A percentile compares a stretch with the other conserved stretches of the same genome.
phyloP scores from a whole-genome alignment of 768 basidiomycete species.

The Lentinula raphanica region DNA sequence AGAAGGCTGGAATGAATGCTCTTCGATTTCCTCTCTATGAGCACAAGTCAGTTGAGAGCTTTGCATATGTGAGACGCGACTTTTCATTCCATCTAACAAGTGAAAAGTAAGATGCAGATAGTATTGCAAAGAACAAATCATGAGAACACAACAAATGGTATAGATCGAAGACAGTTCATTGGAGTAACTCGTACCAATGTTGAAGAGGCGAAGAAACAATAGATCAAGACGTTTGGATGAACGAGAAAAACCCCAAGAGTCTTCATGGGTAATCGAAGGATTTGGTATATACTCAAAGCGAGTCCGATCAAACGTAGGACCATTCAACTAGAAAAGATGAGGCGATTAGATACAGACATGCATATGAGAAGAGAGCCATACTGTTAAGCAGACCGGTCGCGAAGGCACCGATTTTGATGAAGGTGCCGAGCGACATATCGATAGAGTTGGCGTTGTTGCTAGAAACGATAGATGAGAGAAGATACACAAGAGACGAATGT shows the following conservation, averaged over 20 bases:
- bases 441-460: constrained; percentile 42
- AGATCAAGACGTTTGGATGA: too few species aligned
- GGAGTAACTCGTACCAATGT: too few species aligned
- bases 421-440: constrained; percentile 48
- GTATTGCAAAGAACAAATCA: too few species aligned
- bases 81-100: too few species aligned
- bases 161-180: too few species aligned
- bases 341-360: not conserved
- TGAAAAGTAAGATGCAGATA: too few species aligned
- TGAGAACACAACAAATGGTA: too few species aligned
- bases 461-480: not conserved
- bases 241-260: not conserved
- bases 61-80: too few species aligned
- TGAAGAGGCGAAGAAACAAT: too few species aligned
- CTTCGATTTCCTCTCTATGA: too few species aligned
- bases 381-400: not conserved
- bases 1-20: too few species aligned
- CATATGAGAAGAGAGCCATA: not conserved
- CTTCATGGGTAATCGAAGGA: not conserved
- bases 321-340: not conserved
- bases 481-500: not conserved
- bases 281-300: not conserved
- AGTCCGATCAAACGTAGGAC: not conserved
- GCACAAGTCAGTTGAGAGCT: too few species aligned
- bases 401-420: constrained; percentile 20